phyloP scores from a whole-genome alignment of 2,329 filamentous ascomycete genomes.

The Davidsoniella virescens region DNA sequence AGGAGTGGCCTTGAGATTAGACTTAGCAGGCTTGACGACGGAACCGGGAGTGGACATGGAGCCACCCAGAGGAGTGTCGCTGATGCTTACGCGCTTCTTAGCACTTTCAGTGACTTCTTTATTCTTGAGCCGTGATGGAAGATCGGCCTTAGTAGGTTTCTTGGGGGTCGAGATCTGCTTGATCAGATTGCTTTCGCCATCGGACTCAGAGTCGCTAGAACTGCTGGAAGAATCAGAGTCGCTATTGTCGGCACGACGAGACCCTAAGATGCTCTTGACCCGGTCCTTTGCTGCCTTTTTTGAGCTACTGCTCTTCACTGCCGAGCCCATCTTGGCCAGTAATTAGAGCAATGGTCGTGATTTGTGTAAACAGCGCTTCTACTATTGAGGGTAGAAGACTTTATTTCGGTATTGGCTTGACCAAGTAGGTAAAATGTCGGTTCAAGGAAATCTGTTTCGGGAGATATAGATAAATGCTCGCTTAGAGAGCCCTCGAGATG shows the following conservation, averaged over 20 bases:
- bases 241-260: conserved; percentile 11
- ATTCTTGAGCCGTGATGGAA: conserved; percentile 8
- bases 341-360: background rate
- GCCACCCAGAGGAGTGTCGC: conserved; percentile 1
- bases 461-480: too few species aligned
- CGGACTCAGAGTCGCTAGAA: conserved; percentile 19
- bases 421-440: too few species aligned
- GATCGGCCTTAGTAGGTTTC: conserved; percentile 13
- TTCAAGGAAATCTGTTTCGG: too few species aligned
- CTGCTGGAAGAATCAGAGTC: conserved; percentile 17
- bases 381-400: too few species aligned
- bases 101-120: conserved; percentile 1
- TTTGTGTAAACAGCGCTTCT: too few species aligned
- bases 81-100: conserved; percentile 6
- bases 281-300: conserved; percentile 15
- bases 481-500: too few species aligned
- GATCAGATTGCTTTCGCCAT: conserved; percentile 13
- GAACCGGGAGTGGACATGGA: conserved; percentile 3
- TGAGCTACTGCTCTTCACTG: conserved; percentile 4
- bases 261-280: conserved; percentile 14
- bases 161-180: conserved; percentile 14
- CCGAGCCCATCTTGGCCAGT: background rate
- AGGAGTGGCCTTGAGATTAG: conserved; percentile 5
- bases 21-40: conserved; percentile 1
- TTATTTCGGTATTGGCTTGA: too few species aligned